Conservation (phyloP, 371 early-diverging fungal species). For the Mucor irregularis region DNA sequence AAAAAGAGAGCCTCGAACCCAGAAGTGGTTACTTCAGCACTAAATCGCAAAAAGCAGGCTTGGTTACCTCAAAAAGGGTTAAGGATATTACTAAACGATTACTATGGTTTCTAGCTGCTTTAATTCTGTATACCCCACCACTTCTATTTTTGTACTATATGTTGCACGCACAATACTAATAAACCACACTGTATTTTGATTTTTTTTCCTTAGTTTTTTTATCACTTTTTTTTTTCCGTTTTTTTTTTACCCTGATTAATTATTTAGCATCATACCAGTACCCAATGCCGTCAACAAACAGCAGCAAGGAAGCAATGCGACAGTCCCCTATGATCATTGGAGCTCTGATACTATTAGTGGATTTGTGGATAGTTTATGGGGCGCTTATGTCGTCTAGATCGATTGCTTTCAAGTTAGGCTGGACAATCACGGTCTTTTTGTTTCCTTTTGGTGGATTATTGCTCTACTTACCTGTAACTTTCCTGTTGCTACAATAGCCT, state of each 20-base stretch:
- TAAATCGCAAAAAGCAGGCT: background rate
- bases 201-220: background rate
- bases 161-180: conserved; percentile 7
- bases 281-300: background rate
- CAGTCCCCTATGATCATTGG: conserved; percentile 17
- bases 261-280: too few species aligned
- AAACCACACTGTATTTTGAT: conserved; percentile 2
- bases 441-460: conserved; percentile 23
- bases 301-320: background rate
- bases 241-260: background rate
- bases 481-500: too few species aligned
- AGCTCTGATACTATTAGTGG: conserved; percentile 16
- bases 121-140: too few species aligned
- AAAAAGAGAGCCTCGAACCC: conserved; percentile 39
- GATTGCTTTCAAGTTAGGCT: conserved; percentile 12
- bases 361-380: conserved; percentile 9
- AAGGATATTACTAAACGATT: conserved; percentile 32
- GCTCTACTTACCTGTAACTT: conserved; percentile 14
- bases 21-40: conserved; percentile 8
- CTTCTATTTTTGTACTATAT: too few species aligned
- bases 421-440: conserved; percentile 11
- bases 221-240: background rate
- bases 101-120: conserved; percentile 5
- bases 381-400: conserved; percentile 17
- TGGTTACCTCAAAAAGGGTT: conserved; percentile 40